Conservation (phyloP, 306 rosid species). For the Astragalus membranaceus region DNA sequence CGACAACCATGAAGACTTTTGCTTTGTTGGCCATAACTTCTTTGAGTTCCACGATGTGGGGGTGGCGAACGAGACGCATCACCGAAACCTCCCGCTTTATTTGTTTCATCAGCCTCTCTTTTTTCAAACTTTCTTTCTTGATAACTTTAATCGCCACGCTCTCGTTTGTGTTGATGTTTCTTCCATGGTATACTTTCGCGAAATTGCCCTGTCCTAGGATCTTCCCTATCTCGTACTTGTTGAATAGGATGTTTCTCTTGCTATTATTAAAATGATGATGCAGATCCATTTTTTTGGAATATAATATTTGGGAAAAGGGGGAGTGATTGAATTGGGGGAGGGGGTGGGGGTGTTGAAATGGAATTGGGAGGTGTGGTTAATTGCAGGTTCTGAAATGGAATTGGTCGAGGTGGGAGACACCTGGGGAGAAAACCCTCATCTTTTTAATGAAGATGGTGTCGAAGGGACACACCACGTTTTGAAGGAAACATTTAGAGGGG, state of each 20-base stretch:
- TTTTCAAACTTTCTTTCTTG: slow-evolving; percentile 47
- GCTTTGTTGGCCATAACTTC: slow-evolving; percentile 81
- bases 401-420: slow-evolving; percentile 11
- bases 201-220: slow-evolving; percentile 69
- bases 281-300: neutral
- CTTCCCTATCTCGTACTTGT: slow-evolving; percentile 71
- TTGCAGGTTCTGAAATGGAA: slow-evolving; percentile 8
- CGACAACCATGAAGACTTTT: slow-evolving; percentile 63
- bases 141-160: slow-evolving; percentile 71
- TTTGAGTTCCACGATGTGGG: slow-evolving; percentile 57
- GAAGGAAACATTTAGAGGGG: slow-evolving; percentile 17
- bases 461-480: slow-evolving; percentile 22
- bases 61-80: slow-evolving; percentile 69
- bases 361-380: neutral
- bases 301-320: neutral
- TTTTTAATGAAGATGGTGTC: slow-evolving; percentile 27
- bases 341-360: neutral
- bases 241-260: slow-evolving; percentile 39
- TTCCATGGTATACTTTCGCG: slow-evolving; percentile 61
- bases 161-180: slow-evolving; percentile 39
- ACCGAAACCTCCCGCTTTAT: slow-evolving; percentile 74
- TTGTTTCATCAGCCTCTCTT: slow-evolving; percentile 54
- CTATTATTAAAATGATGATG: neutral
- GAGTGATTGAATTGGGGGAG: neutral
- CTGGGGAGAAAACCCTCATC: slow-evolving; percentile 9